Evolutionary conservation across 1,284 basidiomycete genomes (phyloP).

Genomic region (Moesziomyces aphidis): DNA sequence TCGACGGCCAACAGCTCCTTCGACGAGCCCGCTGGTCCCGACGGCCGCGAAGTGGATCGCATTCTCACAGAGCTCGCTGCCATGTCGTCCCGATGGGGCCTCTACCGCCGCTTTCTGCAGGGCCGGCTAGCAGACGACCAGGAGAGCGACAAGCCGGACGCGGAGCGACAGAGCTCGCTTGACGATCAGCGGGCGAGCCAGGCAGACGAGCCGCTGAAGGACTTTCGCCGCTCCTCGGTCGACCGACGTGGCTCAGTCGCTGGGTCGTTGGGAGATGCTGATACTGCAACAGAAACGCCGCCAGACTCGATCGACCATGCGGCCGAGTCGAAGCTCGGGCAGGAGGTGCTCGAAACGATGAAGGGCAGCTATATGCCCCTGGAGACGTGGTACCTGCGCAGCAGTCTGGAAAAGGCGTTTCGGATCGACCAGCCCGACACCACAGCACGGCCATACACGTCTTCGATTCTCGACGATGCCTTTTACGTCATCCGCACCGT

Average conservation of each 20-base stretch:
- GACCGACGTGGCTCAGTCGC: conserved; percentile 35
- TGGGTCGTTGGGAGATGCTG: neutral
- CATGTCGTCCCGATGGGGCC: conserved; percentile 89
- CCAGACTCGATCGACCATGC: conserved; percentile 68
- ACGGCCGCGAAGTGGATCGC: conserved; percentile 90
- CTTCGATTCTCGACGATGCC: conserved; percentile 64
- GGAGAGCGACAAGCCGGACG: conserved; percentile 1
- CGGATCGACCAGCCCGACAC: conserved; percentile 51
- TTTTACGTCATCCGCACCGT: conserved; percentile 65
- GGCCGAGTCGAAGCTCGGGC: conserved; percentile 75
- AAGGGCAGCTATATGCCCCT: conserved; percentile 84
- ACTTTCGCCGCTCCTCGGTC: conserved; percentile 43
- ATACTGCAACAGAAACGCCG: conserved; percentile 1
- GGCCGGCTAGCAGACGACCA: conserved; percentile 75
- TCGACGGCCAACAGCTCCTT: conserved; percentile 62
- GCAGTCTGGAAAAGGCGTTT: conserved; percentile 79
- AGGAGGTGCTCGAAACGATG: conserved; percentile 71
- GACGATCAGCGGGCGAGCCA: conserved; percentile 31
- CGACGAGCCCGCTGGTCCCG: conserved; percentile 77
- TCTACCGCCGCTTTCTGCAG: conserved; percentile 88
- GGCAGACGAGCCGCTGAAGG: conserved; percentile 41
- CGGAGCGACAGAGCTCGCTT: conserved; percentile 6
- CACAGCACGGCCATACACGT: conserved; percentile 48
- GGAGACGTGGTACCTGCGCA: conserved; percentile 91
- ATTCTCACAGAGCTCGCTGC: conserved; percentile 85